Base-by-base conservation (phyloP, 345 rosid species). In the Adansonia digitata region DNA sequence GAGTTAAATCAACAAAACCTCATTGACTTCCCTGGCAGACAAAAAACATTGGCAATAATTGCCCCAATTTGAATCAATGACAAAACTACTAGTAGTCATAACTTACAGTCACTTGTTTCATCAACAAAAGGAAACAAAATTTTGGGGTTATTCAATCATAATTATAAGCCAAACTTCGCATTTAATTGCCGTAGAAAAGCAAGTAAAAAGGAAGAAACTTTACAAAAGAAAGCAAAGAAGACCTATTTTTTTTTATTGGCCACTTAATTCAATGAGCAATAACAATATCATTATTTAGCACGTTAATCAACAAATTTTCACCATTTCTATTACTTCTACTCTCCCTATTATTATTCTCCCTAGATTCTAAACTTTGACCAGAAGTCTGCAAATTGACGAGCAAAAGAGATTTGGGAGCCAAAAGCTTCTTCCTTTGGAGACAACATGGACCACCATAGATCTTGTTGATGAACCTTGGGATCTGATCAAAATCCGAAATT, bases 361-460 rank as follows among this genome's bases (percentile, higher is more conserved):
- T 67, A 15, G 81, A 73, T 62, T 81, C 87, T 40, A 81, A 52
- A 10, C 59, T 59, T 0, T 78, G 77, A 17, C 55, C 70, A 43
- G 78, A 34, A 65, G 82, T 6, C 43, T 68, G 80, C n/a, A 80
- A 59, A 51, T 81, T 74, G 67, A 81, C 71, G 61, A 77, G 78
- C 74, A 73, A 49, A 0, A 81, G 76, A 67, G 86, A 81, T 83
- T 85, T 90, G 39, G 85, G 72, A 4, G 89, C 87, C 12, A 81
- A 69, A 15, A 90, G 82, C 83, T 82, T 85, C 81, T 90, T 90
- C 80, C 92, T 80, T 57, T 73, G 75, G 63, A 86, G 76, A 64
- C 81, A 65, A 56, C n/a, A 75, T 20, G 88, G 84, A 65, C 89
- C 77, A 6, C 71, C 82, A 6, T 75, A 78, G 77, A 80, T 74